Evolutionary conservation across 148 eudicot species (phyloP).

Genomic region (Rhododendron henanense): DNA sequence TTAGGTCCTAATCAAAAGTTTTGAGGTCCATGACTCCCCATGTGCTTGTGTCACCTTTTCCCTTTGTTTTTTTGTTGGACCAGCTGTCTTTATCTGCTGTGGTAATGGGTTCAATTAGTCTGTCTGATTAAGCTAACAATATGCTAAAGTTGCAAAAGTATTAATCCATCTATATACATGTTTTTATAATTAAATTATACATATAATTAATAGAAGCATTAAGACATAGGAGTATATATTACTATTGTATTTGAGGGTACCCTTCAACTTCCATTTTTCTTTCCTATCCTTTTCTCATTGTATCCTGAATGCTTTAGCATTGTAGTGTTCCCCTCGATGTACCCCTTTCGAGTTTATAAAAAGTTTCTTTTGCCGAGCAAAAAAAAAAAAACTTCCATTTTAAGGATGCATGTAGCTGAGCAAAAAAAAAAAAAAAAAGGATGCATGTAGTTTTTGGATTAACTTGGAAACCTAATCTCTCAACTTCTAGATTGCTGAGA

Average conservation of each 20-base stretch:
- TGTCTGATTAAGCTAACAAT: conserved; percentile 5
- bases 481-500: not conserved
- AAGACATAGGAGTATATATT: not conserved
- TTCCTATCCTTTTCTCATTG: no score
- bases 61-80: conserved; percentile 13
- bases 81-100: not conserved
- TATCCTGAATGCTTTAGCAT: no score
- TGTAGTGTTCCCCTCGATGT: no score
- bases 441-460: not conserved
- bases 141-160: not conserved
- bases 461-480: not conserved
- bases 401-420: no score
- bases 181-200: not conserved
- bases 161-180: not conserved
- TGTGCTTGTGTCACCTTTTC: conserved; percentile 8
- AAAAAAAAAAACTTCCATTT: no score
- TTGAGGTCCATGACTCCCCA: conserved; percentile 17
- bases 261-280: not conserved
- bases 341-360: no score
- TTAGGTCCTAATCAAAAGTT: conserved; percentile 11
- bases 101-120: conserved; percentile 3
- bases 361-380: no score
- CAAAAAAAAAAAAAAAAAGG: not conserved
- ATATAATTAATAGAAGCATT: not conserved
- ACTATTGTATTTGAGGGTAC: not conserved